Evolutionary conservation across 306 rosid species (phyloP), one percentile per base, ranked within the genome.

Genomic region (Morella rubra): DNA sequence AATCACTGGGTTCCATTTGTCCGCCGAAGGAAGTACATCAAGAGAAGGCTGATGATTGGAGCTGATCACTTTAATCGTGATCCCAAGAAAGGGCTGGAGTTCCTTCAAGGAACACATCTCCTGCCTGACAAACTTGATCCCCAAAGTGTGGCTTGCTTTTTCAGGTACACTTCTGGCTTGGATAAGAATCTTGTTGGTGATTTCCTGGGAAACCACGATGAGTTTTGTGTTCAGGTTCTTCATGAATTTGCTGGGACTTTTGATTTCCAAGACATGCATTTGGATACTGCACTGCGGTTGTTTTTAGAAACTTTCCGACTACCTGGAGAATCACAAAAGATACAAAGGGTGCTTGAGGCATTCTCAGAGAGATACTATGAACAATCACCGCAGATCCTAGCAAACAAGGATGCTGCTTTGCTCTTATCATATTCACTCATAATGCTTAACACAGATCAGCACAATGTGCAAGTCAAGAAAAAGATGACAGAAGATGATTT

Each of bases 1-100:
- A 84, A 76, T 88, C 84, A 86, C 44, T 95, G 97, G 97, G 93
- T 95, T 81, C 89, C 97, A 56, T 95, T 92, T 87, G 91, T 85
- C 69, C 96, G 92, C 69, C 86, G 96, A 68, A 90, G 87, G 86
- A 95, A 95, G 86, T 89, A 90, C 85, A 90, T 95, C 82, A 95
- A 95, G 81, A 92, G 97, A 81, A 91, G 97, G 83, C 79, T 95
- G 84, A 95, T 92, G 99, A 91, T 95, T 78, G 97, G 99, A 83
- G 99, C 99, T 45, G 99, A 95, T 84, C 99, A 95, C 88, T 95
- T 92, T 77, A 95, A 95, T 81, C 97, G 97, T 67, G 99, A 95
- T 82, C 99, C 99, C 56, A 95, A 95, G 85, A 95, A 95, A 90
- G 99, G 99, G 79, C 84, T 95, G 44, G 99, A 95, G 83, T 95